These are phyloP conservation scores for Gnomoniopsis smithogilvyi DNA, from an alignment of 2,329 filamentous ascomycete genomes.

Conservation along the genomic window DNA sequence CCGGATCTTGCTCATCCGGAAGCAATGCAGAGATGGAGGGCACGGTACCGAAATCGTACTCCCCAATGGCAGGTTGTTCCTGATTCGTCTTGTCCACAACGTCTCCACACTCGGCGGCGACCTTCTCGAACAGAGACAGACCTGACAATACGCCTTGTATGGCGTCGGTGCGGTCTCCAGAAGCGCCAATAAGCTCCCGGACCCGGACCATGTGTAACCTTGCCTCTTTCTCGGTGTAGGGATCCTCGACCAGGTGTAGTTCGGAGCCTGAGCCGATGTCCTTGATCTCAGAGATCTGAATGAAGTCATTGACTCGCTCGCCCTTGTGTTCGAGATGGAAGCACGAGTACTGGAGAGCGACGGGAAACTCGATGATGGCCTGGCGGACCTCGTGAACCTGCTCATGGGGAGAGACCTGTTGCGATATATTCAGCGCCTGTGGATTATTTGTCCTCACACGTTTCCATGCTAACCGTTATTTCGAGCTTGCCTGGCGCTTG, in stretches of 20 bases:
- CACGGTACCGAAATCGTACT: conserved; percentile 73
- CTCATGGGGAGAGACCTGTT: conserved; percentile 83
- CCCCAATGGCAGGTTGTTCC: conserved; percentile 42
- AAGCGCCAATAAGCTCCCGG: conserved; percentile 87
- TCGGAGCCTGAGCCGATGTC: conserved; percentile 75
- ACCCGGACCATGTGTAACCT: conserved; percentile 90
- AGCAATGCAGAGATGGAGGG: conserved; percentile 70
- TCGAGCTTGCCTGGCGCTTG: conserved; percentile 76
- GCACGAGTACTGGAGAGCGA: conserved; percentile 95
- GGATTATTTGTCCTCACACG: conserved; percentile 8
- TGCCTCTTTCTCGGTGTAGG: conserved; percentile 98
- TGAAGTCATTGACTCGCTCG: conserved; percentile 89
- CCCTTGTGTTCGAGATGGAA: conserved; percentile 95
- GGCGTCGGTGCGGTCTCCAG: conserved; percentile 82
- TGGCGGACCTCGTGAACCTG: conserved; percentile 97
- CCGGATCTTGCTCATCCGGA: conserved; percentile 60
- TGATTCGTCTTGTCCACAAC: conserved; percentile 45
- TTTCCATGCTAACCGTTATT: conserved; percentile 65
- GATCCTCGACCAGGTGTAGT: conserved; percentile 81
- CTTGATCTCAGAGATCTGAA: conserved; percentile 85
- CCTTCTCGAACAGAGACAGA: conserved; percentile 79
- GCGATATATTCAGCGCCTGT: conserved; percentile 22
- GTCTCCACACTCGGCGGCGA: conserved; percentile 48
- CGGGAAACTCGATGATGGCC: conserved; percentile 88
- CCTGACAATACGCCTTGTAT: conserved; percentile 84